Conservation (phyloP, 345 rosid species). For the Citrus maxima region DNA sequence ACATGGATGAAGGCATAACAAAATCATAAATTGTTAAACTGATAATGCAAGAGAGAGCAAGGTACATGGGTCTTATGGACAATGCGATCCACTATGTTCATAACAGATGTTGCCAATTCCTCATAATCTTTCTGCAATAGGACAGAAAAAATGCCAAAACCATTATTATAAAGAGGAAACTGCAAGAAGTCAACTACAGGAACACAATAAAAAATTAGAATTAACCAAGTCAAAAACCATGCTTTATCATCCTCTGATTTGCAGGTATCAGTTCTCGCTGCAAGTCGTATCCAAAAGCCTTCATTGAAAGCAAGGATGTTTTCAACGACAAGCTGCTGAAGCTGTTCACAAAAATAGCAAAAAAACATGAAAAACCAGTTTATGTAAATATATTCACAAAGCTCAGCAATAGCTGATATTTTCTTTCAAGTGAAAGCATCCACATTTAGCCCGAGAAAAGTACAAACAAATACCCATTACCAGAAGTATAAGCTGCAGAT, state of each 20-base stretch:
- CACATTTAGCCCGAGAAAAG: not conserved
- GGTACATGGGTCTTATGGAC: slow-evolving; percentile 80
- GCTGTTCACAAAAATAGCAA: slow-evolving; percentile 44
- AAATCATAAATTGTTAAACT: not conserved
- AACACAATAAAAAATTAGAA: slow-evolving; percentile 20
- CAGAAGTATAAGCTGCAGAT: slow-evolving; percentile 1
- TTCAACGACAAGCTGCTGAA: slow-evolving; percentile 76
- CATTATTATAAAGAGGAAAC: slow-evolving; percentile 12
- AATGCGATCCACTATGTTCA: slow-evolving; percentile 77
- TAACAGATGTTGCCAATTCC: slow-evolving; percentile 72
- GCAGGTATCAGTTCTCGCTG: slow-evolving; percentile 84
- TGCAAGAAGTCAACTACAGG: slow-evolving; percentile 7
- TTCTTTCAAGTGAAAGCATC: not conserved
- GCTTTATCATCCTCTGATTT: slow-evolving; percentile 91
- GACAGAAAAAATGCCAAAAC: slow-evolving; percentile 2
- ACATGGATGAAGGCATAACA: not conserved
- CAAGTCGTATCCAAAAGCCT: slow-evolving; percentile 84
- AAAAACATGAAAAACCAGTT: not conserved
- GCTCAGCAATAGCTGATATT: not conserved
- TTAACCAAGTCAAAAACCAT: slow-evolving; percentile 39
- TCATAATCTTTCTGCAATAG: slow-evolving; percentile 84
- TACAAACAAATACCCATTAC: not conserved
- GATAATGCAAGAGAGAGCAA: slow-evolving; percentile 1
- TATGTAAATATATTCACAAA: not conserved
- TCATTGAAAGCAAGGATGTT: slow-evolving; percentile 86